Base-by-base conservation (phyloP, 768 basidiomycete genomes). In the Lepiota subincarnata region DNA sequence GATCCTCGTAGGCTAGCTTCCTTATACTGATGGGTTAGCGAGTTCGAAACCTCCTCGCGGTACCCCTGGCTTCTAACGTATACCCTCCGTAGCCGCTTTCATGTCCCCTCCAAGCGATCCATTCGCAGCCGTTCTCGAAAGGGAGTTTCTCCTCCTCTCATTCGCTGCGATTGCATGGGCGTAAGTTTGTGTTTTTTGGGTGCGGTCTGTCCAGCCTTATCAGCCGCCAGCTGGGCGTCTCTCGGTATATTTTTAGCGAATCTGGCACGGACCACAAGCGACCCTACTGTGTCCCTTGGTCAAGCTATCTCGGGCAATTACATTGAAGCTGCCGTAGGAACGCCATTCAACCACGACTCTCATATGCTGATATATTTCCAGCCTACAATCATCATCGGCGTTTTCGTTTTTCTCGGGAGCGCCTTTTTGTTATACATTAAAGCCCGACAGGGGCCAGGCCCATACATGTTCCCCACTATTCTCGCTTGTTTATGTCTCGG, bases 91-190 rank as follows among this genome's bases (percentile, higher is more conserved):
- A 87, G 87, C 80, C 3, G 69, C 82, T 0, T 79, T 89, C 57
- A 58, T 90, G 2, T 84, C 84, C 3, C 84, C 88, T 0, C 86
- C 88, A 0, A 70, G 62, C 18, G 86, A 86, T 50, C 83, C 86
- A 0, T 87, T 89, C 60, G 68, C 86, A n/a, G 71, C 76, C 3
- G 83, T 85, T 3, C 62, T 87, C 12, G 87, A 89, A 61, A 81
- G 85, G 1, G 86, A 89, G 60, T 40, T 79, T 7, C 69, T 79
- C 5, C 78, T 84, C 34, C 55, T 87, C 4, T 16, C 72, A 0
- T 80, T 83, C 42, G 76, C 76, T 0, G 57, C 70, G 1, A 16
- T 73, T 7, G 72, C 74, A 22, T 89, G 84, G 85, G 86, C 78
- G 85, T 85, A 57, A 64, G 82, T 76, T n/a, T 14, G 7, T 11